These are phyloP conservation scores for Breviolum minutum DNA, from an alignment of 73 alveolate species.

Conservation along the genomic window DNA sequence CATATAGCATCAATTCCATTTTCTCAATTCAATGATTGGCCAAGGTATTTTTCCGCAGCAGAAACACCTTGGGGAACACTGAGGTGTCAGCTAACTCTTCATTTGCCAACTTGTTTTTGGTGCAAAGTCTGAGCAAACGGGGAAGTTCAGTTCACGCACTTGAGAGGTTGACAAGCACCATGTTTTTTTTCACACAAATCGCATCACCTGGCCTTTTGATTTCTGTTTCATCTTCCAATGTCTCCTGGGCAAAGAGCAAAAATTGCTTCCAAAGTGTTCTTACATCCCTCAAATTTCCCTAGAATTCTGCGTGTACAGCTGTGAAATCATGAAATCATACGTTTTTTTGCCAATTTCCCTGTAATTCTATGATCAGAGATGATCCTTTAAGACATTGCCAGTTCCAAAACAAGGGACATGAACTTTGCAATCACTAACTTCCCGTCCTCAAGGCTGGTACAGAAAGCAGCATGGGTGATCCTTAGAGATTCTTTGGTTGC, in stretches of 20 bases:
- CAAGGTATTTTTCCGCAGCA: neutral
- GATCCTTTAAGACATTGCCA: too few relatives aligned
- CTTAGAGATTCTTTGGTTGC: neutral
- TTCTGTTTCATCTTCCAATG: conserved; percentile 19
- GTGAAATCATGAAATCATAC: too few relatives aligned
- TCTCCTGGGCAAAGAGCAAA: neutral
- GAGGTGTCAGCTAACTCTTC: neutral
- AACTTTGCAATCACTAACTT: too few relatives aligned
- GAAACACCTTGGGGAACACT: neutral
- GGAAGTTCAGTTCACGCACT: too few relatives aligned
- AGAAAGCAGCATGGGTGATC: conserved; percentile 39
- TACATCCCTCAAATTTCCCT: neutral
- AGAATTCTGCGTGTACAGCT: too few relatives aligned
- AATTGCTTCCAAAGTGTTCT: neutral
- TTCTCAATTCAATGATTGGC: neutral
- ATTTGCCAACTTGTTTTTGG: neutral
- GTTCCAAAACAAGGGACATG: too few relatives aligned
- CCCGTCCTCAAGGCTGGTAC: neutral
- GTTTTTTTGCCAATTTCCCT: too few relatives aligned
- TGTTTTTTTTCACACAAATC: neutral
- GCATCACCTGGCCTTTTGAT: neutral
- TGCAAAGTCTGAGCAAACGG: conserved; percentile 24
- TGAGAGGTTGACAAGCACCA: neutral
- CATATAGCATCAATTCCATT: neutral
- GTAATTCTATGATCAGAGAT: too few relatives aligned